A percentile compares a stretch with the other conserved stretches of the same genome.
These are phyloP conservation scores for Geotrichum siamense DNA, from an alignment of 1,139 yeast species.

Conservation along the genomic window DNA sequence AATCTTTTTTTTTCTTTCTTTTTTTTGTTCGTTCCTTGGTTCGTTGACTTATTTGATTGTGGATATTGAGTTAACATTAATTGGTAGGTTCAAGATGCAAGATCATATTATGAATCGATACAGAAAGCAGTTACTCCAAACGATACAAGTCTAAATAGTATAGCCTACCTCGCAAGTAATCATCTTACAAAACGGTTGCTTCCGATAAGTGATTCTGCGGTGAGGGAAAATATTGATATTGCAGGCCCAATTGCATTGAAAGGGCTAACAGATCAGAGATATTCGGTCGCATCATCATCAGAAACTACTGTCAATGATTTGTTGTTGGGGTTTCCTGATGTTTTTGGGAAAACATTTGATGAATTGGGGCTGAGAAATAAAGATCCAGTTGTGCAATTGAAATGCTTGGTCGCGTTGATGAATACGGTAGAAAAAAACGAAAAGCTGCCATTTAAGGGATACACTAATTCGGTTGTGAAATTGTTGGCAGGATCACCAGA, in stretches of 20 bases:
- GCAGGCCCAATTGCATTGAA: slow-evolving; percentile 54
- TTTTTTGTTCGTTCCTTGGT: no score
- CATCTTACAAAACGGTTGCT: slow-evolving; percentile 71
- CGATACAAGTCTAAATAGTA: slow-evolving; percentile 40
- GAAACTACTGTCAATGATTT: slow-evolving; percentile 43
- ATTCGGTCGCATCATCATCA: slow-evolving; percentile 32
- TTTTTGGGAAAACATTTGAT: slow-evolving; percentile 46
- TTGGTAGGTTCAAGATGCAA: slow-evolving; percentile 28
- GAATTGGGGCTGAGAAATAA: slow-evolving; percentile 47
- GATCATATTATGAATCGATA: slow-evolving; percentile 47
- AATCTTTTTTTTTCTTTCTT: no score
- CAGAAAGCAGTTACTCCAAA: slow-evolving; percentile 41
- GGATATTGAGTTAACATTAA: no score
- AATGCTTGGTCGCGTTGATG: slow-evolving; percentile 37
- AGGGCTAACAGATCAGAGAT: slow-evolving; percentile 45
- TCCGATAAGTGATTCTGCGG: slow-evolving; percentile 56
- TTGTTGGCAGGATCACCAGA: slow-evolving; percentile 33
- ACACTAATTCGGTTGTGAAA: slow-evolving; percentile 39
- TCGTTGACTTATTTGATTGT: no score
- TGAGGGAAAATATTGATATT: slow-evolving; percentile 44
- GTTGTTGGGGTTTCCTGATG: slow-evolving; percentile 56
- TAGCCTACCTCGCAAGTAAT: slow-evolving; percentile 61
- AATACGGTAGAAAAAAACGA: slow-evolving; percentile 25
- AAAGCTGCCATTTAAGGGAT: slow-evolving; percentile 38
- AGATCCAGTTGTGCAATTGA: slow-evolving; percentile 40